Evolutionary conservation across 2,329 filamentous ascomycete species (phyloP).

Genomic region (Aureobasidium sp.): DNA sequence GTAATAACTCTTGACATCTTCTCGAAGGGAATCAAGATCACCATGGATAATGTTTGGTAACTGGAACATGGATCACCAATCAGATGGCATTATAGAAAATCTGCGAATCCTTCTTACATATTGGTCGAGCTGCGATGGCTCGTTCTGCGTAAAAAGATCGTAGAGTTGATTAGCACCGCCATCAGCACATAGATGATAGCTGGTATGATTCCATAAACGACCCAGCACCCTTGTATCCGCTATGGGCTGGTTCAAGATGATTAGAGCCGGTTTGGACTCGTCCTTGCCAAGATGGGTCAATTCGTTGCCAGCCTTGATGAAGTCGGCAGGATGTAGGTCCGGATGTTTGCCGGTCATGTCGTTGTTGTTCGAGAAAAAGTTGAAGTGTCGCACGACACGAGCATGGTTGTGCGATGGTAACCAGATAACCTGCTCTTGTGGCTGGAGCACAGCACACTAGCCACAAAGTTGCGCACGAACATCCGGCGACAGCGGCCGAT

Average conservation of each 20-base stretch:
- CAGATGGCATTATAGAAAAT: neutral
- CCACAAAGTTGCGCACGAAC: neutral
- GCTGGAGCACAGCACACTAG: neutral
- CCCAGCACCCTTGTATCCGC: slow-evolving; percentile 44
- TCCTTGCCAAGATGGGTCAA: slow-evolving; percentile 3
- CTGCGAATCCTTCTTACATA: slow-evolving; percentile 13
- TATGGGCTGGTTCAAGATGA: slow-evolving; percentile 58
- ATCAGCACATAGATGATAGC: slow-evolving; percentile 72
- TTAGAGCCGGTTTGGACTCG: slow-evolving; percentile 34
- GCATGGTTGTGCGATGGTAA: neutral
- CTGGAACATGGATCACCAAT: slow-evolving; percentile 22
- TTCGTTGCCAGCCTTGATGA: neutral
- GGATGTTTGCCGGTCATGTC: neutral
- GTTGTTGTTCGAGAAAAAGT: neutral
- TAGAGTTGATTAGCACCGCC: slow-evolving; percentile 78
- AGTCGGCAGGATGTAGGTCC: slow-evolving; percentile 12
- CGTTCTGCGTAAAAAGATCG: slow-evolving; percentile 35
- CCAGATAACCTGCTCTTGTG: neutral
- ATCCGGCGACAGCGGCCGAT: neutral
- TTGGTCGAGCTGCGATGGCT: neutral
- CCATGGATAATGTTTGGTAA: slow-evolving; percentile 64
- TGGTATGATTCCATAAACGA: slow-evolving; percentile 47
- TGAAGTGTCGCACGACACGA: slow-evolving; percentile 1
- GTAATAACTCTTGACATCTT: slow-evolving; percentile 61
- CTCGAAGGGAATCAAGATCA: slow-evolving; percentile 77